Conservation (phyloP, 352 stramenopile genomes). For the Phytophthora pisi region DNA sequence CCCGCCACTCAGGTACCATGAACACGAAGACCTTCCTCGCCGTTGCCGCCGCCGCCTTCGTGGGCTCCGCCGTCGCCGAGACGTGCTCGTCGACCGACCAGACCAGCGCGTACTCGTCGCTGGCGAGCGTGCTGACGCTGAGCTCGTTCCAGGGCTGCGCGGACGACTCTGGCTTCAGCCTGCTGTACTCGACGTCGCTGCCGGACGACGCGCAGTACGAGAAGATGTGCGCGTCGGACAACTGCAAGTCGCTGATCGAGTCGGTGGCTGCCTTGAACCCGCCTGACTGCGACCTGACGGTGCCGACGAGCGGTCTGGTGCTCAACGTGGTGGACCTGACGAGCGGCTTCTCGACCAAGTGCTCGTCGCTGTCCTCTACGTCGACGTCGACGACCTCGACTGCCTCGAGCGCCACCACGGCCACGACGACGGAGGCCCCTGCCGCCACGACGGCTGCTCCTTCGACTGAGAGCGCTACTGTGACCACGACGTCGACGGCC, state of each 20-base stretch:
- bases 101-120: conserved; percentile 20
- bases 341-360: conserved; percentile 31
- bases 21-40: conserved; percentile 32
- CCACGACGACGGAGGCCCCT: neutral
- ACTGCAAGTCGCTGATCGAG: conserved; percentile 33
- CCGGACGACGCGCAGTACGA: conserved; percentile 34
- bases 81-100: conserved; percentile 16
- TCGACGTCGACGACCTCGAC: conserved; percentile 8
- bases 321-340: conserved; percentile 34
- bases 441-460: conserved; percentile 16
- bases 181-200: conserved; percentile 39
- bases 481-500: conserved; percentile 2
- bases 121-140: neutral
- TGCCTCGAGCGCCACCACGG: conserved; percentile 2
- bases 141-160: no score
- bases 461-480: neutral
- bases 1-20: conserved; percentile 29
- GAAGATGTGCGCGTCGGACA: conserved; percentile 36
- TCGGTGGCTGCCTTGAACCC: conserved; percentile 28
- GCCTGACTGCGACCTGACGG: conserved; percentile 38
- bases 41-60: conserved; percentile 28
- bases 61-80: conserved; percentile 20
- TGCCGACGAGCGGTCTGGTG: conserved; percentile 38
- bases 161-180: conserved; percentile 34
- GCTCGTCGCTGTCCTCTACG: conserved; percentile 18